Percentiles rank a stretch among this genome's conserved stretches.
Evolutionary conservation across 1,284 basidiomycete genomes (phyloP).

Genomic region (Austroboletus niveus): DNA sequence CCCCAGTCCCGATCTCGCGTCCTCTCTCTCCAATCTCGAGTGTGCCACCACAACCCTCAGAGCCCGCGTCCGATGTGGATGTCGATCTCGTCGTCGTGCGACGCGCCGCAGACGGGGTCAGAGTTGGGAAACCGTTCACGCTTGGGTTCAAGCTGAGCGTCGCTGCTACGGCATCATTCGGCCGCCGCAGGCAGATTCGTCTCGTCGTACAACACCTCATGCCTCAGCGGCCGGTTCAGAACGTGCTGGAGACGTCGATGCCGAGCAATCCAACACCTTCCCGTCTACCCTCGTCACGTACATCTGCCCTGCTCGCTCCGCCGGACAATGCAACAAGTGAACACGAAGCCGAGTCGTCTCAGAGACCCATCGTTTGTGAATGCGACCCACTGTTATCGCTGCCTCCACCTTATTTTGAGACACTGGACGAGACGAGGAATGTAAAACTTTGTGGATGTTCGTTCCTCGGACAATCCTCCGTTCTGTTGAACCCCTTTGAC

Average conservation of each 20-base stretch:
- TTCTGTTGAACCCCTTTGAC: constrained; percentile 43
- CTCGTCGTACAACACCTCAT: constrained; percentile 66
- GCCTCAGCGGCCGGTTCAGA: constrained; percentile 32
- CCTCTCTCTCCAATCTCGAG: constrained; percentile 48
- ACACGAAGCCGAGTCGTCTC: constrained; percentile 44
- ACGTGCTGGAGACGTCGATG: constrained; percentile 7
- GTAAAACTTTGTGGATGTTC: constrained; percentile 35
- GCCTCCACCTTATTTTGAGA: constrained; percentile 50
- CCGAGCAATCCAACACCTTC: constrained; percentile 4
- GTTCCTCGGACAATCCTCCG: constrained; percentile 55
- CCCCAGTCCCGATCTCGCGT: constrained; percentile 34
- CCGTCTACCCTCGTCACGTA: constrained; percentile 42
- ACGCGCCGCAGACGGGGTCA: constrained; percentile 44
- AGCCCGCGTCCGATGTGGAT: constrained; percentile 45
- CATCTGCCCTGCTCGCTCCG: constrained; percentile 45
- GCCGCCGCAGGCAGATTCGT: constrained; percentile 38
- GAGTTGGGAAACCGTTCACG: constrained; percentile 56
- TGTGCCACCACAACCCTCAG: constrained; percentile 17
- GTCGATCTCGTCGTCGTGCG: constrained; percentile 56
- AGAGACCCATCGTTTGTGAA: constrained; percentile 22
- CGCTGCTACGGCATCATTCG: constrained; percentile 40
- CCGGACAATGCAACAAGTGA: constrained; percentile 46
- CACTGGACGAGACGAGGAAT: constrained; percentile 32
- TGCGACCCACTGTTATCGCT: constrained; percentile 32
- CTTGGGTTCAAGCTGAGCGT: constrained; percentile 51